These are phyloP conservation scores for Penicillium sclerotigenum DNA, from an alignment of 2,329 filamentous ascomycete species.

Conservation along the genomic window DNA sequence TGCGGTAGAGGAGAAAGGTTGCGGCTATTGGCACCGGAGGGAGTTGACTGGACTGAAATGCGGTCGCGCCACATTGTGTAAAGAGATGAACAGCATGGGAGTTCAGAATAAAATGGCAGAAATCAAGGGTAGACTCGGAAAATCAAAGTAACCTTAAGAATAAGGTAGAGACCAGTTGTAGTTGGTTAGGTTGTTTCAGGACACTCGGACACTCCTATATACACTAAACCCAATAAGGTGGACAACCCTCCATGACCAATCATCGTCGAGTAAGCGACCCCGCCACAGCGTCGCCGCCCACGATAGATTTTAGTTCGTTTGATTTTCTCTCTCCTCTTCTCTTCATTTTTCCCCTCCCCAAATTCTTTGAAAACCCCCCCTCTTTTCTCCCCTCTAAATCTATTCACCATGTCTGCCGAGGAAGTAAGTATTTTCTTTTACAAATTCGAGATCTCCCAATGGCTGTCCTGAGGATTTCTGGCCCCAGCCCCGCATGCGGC, in stretches of 20 bases:
- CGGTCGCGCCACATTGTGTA: constrained; percentile 82
- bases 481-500: constrained; percentile 31
- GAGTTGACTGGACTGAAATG: constrained; percentile 67
- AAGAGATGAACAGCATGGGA: constrained; percentile 5
- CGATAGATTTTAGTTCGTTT: constrained; percentile 11
- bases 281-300: constrained; percentile 8
- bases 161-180: neutral
- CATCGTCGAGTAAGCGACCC: neutral
- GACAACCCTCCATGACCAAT: constrained; percentile 22
- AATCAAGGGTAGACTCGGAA: neutral
- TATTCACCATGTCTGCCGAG: constrained; percentile 60
- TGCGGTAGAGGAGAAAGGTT: constrained; percentile 68
- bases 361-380: constrained; percentile 23
- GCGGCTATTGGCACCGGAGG: constrained; percentile 59
- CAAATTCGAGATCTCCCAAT: constrained; percentile 4
- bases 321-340: constrained; percentile 25
- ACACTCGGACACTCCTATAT: constrained; percentile 12
- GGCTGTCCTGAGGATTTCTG: constrained; percentile 16
- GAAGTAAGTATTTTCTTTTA: constrained; percentile 52
- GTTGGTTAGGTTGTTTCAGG: neutral
- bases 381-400: constrained; percentile 26
- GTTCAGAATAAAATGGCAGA: neutral
- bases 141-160: neutral
- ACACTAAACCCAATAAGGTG: constrained; percentile 26
- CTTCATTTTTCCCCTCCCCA: constrained; percentile 27